These are phyloP conservation scores for Cadophora luteo-olivacea DNA, from an alignment of 2,329 filamentous ascomycete genomes.

Conservation along the genomic window DNA sequence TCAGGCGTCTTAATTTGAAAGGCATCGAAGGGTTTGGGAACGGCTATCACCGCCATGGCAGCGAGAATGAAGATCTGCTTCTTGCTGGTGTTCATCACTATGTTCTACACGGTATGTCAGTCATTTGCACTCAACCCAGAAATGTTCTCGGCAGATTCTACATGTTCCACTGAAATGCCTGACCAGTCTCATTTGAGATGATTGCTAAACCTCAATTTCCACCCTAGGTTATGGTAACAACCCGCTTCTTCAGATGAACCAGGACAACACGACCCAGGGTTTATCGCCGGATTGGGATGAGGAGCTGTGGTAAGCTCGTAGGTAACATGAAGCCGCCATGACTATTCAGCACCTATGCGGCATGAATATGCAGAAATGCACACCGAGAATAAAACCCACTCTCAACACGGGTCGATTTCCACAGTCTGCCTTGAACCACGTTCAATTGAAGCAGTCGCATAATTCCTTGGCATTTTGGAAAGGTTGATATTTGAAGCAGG, in stretches of 20 bases:
- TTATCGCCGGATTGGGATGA: constrained; percentile 6
- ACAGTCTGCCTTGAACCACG: too few species aligned
- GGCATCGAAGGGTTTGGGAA: constrained; percentile 10
- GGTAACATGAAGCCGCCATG: too few species aligned
- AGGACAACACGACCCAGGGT: neutral
- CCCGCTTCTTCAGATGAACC: neutral
- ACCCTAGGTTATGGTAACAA: neutral
- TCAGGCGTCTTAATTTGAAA: constrained; percentile 5
- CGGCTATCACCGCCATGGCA: neutral
- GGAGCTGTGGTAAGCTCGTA: neutral
- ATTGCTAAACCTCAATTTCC: neutral
- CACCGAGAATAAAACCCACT: too few species aligned
- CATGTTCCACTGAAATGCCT: too few species aligned
- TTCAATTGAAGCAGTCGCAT: too few species aligned
- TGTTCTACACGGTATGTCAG: constrained; percentile 14
- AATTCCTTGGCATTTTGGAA: neutral
- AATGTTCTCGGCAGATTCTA: too few species aligned
- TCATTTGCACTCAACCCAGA: neutral
- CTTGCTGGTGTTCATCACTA: constrained; percentile 18
- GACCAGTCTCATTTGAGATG: neutral
- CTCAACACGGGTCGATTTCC: too few species aligned
- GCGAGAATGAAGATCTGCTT: constrained; percentile 1
- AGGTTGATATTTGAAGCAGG: neutral
- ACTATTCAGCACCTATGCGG: too few species aligned
- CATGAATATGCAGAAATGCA: too few species aligned